Conservation (phyloP, 768 basidiomycete genomes). For the Holtermannia corniformis region DNA sequence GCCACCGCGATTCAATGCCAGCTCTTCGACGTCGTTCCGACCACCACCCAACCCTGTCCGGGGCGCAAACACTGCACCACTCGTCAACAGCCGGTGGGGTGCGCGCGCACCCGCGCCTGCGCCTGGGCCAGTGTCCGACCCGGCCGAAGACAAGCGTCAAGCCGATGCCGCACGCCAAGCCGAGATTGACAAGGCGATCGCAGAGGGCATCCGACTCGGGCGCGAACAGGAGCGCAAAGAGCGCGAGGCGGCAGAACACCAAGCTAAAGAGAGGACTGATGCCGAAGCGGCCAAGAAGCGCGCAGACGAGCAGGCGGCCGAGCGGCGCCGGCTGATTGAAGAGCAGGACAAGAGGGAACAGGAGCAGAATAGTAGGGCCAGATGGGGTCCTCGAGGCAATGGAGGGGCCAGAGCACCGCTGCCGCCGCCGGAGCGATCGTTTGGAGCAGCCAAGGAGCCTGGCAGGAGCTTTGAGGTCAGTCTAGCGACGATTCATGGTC, state of each 20-base stretch:
- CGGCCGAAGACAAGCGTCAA: not conserved
- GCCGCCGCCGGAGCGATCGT: no score
- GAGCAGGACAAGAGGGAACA: not conserved
- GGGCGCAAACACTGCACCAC: not conserved
- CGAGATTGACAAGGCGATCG: not conserved
- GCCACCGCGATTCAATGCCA: no score
- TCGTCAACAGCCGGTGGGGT: not conserved
- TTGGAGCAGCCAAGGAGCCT: no score
- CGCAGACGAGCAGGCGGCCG: not conserved
- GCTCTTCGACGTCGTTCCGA: not conserved
- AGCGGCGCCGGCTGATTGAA: not conserved
- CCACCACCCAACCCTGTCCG: no score
- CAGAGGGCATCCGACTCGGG: not conserved
- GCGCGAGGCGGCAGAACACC: not conserved
- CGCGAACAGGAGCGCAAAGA: not conserved
- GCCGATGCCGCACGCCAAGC: not conserved
- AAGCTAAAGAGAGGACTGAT: no score
- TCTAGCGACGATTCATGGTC: no score
- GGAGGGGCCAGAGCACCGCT: no score
- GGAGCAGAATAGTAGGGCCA: no score
- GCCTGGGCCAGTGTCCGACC: no score
- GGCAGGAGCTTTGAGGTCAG: no score
- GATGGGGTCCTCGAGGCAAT: no score
- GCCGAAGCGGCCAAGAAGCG: not conserved
- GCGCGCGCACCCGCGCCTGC: not conserved